These are phyloP conservation scores for Pestalotiopsis sp. DNA, from an alignment of 2,329 filamentous ascomycete species.

Conservation along the genomic window DNA sequence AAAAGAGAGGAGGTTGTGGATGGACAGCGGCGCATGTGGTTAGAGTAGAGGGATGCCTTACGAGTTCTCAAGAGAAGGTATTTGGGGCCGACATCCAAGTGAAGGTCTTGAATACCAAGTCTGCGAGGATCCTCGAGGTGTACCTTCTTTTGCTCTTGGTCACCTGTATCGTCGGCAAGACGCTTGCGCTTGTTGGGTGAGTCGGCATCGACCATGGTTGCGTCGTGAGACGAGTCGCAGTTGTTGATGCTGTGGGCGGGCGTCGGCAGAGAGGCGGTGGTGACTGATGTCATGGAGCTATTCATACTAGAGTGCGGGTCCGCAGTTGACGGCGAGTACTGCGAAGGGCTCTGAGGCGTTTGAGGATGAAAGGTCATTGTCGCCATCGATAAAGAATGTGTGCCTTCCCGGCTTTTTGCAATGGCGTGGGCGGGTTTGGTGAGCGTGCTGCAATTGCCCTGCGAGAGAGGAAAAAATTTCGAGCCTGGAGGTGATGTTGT, in stretches of 20 bases:
- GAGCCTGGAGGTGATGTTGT: background rate
- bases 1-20: background rate
- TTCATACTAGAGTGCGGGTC: constrained; percentile 54
- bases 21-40: constrained; percentile 16
- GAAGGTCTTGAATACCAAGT: constrained; percentile 66
- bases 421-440: background rate
- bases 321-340: constrained; percentile 59
- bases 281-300: constrained; percentile 53
- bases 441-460: background rate
- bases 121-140: constrained; percentile 61
- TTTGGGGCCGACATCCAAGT: constrained; percentile 68
- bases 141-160: constrained; percentile 63
- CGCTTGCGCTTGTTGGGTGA: constrained; percentile 67
- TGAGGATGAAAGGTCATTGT: constrained; percentile 70
- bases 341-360: constrained; percentile 69
- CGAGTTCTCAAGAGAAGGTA: constrained; percentile 69
- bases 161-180: constrained; percentile 56
- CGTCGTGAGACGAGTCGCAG: constrained; percentile 45
- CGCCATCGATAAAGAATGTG: constrained; percentile 36
- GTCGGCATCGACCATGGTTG: constrained; percentile 48
- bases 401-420: background rate
- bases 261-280: constrained; percentile 58
- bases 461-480: background rate
- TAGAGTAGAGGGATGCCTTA: constrained; percentile 58
- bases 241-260: constrained; percentile 65